Evolutionary conservation across 2,329 filamentous ascomycete species (phyloP).

Genomic region (Colletotrichum camelliae): DNA sequence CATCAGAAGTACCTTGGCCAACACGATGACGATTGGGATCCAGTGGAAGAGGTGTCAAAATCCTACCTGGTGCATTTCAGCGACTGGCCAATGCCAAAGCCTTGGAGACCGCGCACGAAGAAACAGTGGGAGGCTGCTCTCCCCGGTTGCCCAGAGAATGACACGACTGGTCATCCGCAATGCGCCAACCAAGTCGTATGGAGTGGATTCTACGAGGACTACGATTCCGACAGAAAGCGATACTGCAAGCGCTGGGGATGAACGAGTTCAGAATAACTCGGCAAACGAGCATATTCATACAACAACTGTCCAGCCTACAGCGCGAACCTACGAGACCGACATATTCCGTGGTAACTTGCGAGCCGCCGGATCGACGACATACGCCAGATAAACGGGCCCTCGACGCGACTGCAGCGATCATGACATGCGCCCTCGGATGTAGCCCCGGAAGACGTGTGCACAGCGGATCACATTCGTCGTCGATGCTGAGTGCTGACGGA

Average conservation of each 20-base stretch:
- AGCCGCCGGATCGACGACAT: not conserved
- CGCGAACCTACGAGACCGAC: not conserved
- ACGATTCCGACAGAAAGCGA: not conserved
- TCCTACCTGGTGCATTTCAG: slow-evolving; percentile 74
- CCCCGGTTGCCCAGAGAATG: not conserved
- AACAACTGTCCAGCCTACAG: not conserved
- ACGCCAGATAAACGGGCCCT: not conserved
- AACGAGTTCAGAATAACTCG: not conserved
- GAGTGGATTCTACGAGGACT: slow-evolving; percentile 6
- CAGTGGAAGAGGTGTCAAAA: slow-evolving; percentile 55
- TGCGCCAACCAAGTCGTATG: slow-evolving; percentile 12
- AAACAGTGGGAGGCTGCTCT: slow-evolving; percentile 13
- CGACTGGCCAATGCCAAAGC: slow-evolving; percentile 74
- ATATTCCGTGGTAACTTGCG: not conserved
- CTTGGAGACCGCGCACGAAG: slow-evolving; percentile 37
- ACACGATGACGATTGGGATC: slow-evolving; percentile 63
- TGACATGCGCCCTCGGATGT: not conserved
- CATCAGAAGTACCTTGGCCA: slow-evolving; percentile 52
- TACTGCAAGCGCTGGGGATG: slow-evolving; percentile 3
- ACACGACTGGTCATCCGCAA: not conserved
- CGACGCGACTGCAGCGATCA: not conserved
- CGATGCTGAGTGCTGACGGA: not conserved
- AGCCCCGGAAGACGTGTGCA: not conserved
- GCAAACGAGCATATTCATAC: not conserved
- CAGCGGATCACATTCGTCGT: not conserved